Conservation (phyloP, 163 green algal species). For the Dunaliella salina region DNA sequence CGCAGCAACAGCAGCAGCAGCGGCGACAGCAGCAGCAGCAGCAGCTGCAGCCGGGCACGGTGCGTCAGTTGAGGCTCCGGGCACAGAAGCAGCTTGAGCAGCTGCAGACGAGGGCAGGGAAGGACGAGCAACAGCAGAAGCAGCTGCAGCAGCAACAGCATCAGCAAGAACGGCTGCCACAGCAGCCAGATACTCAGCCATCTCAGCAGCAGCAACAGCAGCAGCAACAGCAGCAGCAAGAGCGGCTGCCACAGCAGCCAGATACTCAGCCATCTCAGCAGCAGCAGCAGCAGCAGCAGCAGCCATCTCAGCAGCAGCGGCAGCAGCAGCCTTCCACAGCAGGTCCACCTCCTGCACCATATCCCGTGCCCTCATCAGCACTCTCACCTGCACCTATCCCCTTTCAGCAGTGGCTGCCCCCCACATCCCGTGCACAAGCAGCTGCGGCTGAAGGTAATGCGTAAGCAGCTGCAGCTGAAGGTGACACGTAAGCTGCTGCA, state of each 20-base stretch:
- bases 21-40: neutral
- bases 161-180: neutral
- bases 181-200: no score
- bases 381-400: neutral
- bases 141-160: neutral
- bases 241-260: neutral
- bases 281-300: neutral
- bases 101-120: neutral
- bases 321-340: neutral
- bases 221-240: neutral
- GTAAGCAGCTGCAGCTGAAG: neutral
- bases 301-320: neutral
- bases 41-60: neutral
- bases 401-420: slow-evolving; percentile 1
- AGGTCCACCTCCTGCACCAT: no score
- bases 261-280: neutral
- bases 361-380: neutral
- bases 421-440: neutral
- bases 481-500: neutral
- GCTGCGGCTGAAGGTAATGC: neutral
- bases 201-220: neutral
- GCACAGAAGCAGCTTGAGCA: neutral
- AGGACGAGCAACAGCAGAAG: neutral
- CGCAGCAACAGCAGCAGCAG: neutral
- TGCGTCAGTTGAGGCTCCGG: neutral